Conservation (phyloP, 352 stramenopile genomes). For the Pythium pyrilobum region DNA sequence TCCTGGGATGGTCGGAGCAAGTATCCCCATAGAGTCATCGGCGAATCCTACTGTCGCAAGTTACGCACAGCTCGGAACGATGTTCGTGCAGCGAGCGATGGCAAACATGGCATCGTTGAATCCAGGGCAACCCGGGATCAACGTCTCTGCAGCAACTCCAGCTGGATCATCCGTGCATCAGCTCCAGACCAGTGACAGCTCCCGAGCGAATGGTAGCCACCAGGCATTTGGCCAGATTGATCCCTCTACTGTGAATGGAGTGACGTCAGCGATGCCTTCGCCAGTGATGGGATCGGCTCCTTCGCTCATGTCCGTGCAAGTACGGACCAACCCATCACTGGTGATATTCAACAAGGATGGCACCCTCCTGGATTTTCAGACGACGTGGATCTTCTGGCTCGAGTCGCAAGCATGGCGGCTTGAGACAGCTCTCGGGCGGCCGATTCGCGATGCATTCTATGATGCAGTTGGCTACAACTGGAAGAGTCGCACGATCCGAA, state of each 20-base stretch:
- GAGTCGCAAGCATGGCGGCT: constrained; percentile 31
- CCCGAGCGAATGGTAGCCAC: too few species aligned
- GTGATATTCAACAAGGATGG: constrained; percentile 53
- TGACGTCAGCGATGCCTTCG: not conserved
- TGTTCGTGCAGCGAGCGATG: too few species aligned
- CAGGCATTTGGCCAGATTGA: too few species aligned
- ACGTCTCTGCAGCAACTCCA: not conserved
- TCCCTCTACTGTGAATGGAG: not conserved
- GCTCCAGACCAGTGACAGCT: too few species aligned
- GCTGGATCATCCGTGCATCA: too few species aligned
- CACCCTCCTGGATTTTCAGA: constrained; percentile 45
- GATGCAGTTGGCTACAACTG: constrained; percentile 33
- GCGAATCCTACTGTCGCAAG: too few species aligned
- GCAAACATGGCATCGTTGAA: too few species aligned
- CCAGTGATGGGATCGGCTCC: not conserved
- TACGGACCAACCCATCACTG: constrained; percentile 21
- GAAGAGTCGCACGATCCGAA: constrained; percentile 20
- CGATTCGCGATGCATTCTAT: constrained; percentile 25
- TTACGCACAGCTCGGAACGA: too few species aligned
- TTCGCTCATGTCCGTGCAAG: not conserved
- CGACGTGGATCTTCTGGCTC: constrained; percentile 36
- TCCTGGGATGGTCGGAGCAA: too few species aligned
- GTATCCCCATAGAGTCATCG: too few species aligned
- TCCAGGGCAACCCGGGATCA: not conserved
- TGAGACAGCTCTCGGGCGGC: constrained; percentile 17